Evolutionary conservation across 257 asterid genomes (phyloP).

Genomic region (Ehretia macrophylla): DNA sequence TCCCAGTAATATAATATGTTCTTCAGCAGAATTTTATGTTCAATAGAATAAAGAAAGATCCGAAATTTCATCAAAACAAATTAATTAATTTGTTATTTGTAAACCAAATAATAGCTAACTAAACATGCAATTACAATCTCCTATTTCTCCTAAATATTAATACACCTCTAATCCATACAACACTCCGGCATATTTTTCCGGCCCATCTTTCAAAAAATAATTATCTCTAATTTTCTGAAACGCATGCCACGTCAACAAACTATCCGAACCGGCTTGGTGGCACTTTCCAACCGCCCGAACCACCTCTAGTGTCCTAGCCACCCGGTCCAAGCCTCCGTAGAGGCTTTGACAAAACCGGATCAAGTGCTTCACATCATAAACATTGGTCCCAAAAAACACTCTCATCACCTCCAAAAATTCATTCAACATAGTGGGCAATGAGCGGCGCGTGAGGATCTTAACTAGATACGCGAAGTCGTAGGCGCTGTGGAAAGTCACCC

Average conservation of each 20-base stretch:
- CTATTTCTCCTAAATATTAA: too few species aligned
- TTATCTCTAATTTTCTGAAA: conserved; percentile 56
- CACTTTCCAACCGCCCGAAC: conserved; percentile 67
- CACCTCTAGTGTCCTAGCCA: conserved; percentile 47
- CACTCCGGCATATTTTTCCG: conserved; percentile 59
- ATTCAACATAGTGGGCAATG: conserved; percentile 39
- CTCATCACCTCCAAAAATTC: conserved; percentile 39
- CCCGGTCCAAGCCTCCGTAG: conserved; percentile 71
- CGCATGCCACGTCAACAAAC: conserved; percentile 73
- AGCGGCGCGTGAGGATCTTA: conserved; percentile 57
- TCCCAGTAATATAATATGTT: too few species aligned
- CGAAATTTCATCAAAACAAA: too few species aligned
- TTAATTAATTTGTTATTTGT: too few species aligned
- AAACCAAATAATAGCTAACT: too few species aligned
- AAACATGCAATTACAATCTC: too few species aligned
- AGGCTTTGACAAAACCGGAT: conserved; percentile 50
- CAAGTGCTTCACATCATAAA: conserved; percentile 63
- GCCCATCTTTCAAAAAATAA: conserved; percentile 44
- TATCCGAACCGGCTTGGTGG: conserved; percentile 79
- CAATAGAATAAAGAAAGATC: too few species aligned
- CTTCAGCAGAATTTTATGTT: too few species aligned
- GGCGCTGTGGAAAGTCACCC: conserved; percentile 81
- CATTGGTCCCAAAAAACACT: conserved; percentile 45
- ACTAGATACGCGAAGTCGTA: conserved; percentile 67
- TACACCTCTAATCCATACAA: conserved; percentile 50